phyloP scores from a whole-genome alignment of 805 yeast genomes.

The Cyberlindnera veronae region DNA sequence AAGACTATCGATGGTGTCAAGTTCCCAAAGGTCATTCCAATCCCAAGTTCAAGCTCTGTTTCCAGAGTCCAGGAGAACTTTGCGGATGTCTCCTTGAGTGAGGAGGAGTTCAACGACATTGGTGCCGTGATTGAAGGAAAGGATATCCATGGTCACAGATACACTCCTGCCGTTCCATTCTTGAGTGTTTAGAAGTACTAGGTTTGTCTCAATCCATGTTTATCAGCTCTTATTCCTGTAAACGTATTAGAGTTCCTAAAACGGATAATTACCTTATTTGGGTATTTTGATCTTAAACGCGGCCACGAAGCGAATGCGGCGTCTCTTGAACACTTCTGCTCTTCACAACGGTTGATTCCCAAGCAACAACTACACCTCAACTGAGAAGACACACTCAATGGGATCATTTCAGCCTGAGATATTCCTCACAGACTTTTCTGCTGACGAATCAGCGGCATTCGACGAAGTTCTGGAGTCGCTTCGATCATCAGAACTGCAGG shows the following conservation, averaged over 20 bases:
- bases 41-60: constrained; percentile 70
- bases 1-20: constrained; percentile 25
- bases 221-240: too few species aligned
- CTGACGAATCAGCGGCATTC: neutral
- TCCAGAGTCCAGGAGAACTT: constrained; percentile 62
- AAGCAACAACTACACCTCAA: too few species aligned
- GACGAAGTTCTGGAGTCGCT: neutral
- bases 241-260: neutral
- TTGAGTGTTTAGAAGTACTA: constrained; percentile 4
- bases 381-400: too few species aligned
- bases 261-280: neutral
- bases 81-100: constrained; percentile 43
- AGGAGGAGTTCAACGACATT: constrained; percentile 45
- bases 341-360: too few species aligned
- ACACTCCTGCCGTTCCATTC: constrained; percentile 31
- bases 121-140: constrained; percentile 40
- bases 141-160: constrained; percentile 56
- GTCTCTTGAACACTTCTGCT: too few species aligned
- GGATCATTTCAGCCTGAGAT: too few species aligned
- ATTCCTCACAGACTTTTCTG: neutral
- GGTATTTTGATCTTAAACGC: neutral
- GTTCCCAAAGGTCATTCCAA: constrained; percentile 62
- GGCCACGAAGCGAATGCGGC: too few species aligned
- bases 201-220: neutral
- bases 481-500: constrained; percentile 1